Evolutionary conservation across 2,329 filamentous ascomycete genomes (phyloP).

Genomic region (Balansia obtecta): DNA sequence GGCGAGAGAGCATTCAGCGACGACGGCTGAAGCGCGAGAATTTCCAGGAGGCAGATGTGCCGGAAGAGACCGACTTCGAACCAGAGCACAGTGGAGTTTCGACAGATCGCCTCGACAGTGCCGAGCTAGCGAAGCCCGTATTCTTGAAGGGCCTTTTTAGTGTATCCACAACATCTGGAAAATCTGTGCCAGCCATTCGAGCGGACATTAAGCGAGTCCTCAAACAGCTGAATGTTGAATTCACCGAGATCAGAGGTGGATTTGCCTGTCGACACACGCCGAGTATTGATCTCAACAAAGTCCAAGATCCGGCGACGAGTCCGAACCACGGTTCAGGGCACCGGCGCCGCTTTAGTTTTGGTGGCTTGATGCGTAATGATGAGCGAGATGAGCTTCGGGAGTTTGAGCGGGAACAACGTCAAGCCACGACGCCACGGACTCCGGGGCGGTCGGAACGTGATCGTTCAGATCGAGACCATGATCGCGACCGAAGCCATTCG

Average conservation of each 20-base stretch:
- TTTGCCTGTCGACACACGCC: slow-evolving; percentile 83
- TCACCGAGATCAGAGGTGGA: slow-evolving; percentile 81
- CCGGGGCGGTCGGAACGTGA: slow-evolving; percentile 26
- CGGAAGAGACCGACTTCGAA: slow-evolving; percentile 83
- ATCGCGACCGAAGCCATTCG: slow-evolving; percentile 60
- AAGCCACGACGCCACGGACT: slow-evolving; percentile 29
- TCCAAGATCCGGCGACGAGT: slow-evolving; percentile 50
- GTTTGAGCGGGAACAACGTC: slow-evolving; percentile 28
- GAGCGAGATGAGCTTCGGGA: slow-evolving; percentile 62
- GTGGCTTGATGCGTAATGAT: slow-evolving; percentile 44
- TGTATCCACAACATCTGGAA: slow-evolving; percentile 90
- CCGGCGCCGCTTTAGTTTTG: slow-evolving; percentile 72
- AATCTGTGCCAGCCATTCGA: slow-evolving; percentile 75
- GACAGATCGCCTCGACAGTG: slow-evolving; percentile 49
- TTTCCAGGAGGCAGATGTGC: slow-evolving; percentile 62
- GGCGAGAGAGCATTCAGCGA: slow-evolving; percentile 85
- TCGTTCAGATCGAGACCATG: slow-evolving; percentile 19
- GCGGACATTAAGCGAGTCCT: slow-evolving; percentile 84
- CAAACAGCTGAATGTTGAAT: slow-evolving; percentile 79
- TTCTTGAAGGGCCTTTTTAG: slow-evolving; percentile 95
- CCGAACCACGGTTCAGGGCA: slow-evolving; percentile 46
- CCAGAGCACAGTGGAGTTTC: slow-evolving; percentile 49
- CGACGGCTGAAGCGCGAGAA: slow-evolving; percentile 65
- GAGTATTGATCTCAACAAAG: slow-evolving; percentile 75
- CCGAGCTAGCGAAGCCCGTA: slow-evolving; percentile 82